Conservation (phyloP, 495 filamentous ascomycete species). For the Delitschia confertaspora region DNA sequence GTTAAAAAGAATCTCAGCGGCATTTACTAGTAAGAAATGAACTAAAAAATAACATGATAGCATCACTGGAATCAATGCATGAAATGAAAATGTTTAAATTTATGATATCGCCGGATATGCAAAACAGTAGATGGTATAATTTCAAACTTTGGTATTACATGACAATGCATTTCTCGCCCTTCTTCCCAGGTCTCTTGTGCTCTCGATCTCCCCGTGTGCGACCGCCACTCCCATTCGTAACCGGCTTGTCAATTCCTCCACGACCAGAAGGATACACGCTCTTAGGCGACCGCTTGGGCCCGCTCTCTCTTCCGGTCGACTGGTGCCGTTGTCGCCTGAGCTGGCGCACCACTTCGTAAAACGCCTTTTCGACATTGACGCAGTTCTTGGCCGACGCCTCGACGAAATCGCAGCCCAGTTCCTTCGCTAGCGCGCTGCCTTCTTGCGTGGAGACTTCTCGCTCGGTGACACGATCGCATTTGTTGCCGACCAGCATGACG, state of each 20-base stretch:
- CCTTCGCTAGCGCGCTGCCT: slow-evolving; percentile 80
- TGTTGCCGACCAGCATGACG: slow-evolving; percentile 98
- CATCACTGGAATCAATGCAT: too few relatives aligned
- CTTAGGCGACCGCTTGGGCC: background rate
- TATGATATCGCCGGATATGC: too few relatives aligned
- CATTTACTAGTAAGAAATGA: too few relatives aligned
- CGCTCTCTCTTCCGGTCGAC: background rate
- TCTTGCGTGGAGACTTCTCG: slow-evolving; percentile 95
- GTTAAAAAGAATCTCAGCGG: too few relatives aligned
- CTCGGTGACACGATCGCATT: slow-evolving; percentile 92
- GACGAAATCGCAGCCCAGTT: slow-evolving; percentile 93
- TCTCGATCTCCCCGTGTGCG: too few relatives aligned
- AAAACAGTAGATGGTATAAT: too few relatives aligned
- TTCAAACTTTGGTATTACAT: too few relatives aligned
- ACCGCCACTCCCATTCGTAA: too few relatives aligned
- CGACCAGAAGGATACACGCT: background rate
- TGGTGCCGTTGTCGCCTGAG: slow-evolving; percentile 56
- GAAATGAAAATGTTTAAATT: too few relatives aligned
- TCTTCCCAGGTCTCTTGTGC: too few relatives aligned
- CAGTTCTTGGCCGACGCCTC: slow-evolving; percentile 99
- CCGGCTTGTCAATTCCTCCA: background rate
- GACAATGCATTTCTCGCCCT: too few relatives aligned
- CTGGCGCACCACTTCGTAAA: slow-evolving; percentile 93
- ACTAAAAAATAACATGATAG: too few relatives aligned
- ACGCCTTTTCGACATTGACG: slow-evolving; percentile 97